Conservation (phyloP, 2,329 filamentous ascomycete species). For the Fusarium sacchari region DNA sequence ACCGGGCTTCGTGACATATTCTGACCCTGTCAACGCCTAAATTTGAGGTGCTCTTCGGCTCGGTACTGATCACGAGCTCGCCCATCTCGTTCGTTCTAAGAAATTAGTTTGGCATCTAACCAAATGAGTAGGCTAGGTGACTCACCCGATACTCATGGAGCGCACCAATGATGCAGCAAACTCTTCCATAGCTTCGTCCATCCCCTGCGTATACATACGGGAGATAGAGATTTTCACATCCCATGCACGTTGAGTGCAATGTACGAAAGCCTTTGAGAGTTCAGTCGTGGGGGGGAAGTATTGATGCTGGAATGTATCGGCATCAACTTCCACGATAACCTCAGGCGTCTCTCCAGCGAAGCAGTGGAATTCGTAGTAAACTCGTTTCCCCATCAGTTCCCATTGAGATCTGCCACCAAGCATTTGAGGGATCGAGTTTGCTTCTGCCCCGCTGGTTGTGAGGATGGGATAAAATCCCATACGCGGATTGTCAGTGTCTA, state of each 20-base stretch:
- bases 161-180: constrained; percentile 38
- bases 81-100: constrained; percentile 25
- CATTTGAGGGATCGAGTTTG: constrained; percentile 29
- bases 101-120: constrained; percentile 4
- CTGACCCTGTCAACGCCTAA: constrained; percentile 28
- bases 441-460: constrained; percentile 43
- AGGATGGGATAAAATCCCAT: constrained; percentile 45
- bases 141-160: constrained; percentile 42
- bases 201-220: constrained; percentile 14
- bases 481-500: constrained; percentile 9
- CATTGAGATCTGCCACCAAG: constrained; percentile 30
- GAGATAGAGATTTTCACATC: constrained; percentile 44
- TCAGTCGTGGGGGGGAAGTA: constrained; percentile 35
- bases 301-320: constrained; percentile 36
- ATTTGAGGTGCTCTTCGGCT: not conserved
- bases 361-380: constrained; percentile 45
- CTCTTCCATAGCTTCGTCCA: constrained; percentile 19
- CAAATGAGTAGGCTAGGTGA: not conserved
- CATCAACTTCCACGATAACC: constrained; percentile 43
- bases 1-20: constrained; percentile 39
- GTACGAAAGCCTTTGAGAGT: constrained; percentile 40
- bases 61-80: constrained; percentile 29
- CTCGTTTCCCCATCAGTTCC: constrained; percentile 25
- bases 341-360: not conserved
- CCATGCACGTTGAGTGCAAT: constrained; percentile 47